A percentile compares a stretch with the other conserved stretches of the same genome.
Conservation (phyloP, 257 asterid species). For the Salvia splendens region DNA sequence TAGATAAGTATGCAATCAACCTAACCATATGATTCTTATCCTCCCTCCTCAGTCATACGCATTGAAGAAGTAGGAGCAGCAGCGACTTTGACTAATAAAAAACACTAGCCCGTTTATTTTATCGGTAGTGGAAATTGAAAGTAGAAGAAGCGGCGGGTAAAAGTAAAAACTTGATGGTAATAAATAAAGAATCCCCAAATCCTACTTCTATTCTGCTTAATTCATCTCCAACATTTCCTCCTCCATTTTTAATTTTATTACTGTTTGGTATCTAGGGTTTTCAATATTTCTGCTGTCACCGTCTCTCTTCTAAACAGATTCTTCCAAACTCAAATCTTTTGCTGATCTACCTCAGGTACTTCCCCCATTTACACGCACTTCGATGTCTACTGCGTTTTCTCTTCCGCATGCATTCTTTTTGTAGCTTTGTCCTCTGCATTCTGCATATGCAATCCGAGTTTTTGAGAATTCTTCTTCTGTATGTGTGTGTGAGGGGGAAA, state of each 20-base stretch:
- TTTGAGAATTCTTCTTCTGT: constrained; percentile 5
- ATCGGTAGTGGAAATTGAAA: no score
- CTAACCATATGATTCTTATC: no score
- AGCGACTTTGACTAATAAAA: no score
- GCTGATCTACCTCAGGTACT: constrained; percentile 34
- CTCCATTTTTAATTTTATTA: neutral
- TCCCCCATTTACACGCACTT: constrained; percentile 18
- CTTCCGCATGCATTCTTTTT: neutral
- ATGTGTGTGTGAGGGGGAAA: neutral
- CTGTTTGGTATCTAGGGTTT: constrained; percentile 40
- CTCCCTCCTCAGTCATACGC: no score
- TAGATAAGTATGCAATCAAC: no score
- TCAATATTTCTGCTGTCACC: constrained; percentile 25
- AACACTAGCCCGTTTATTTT: no score
- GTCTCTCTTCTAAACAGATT: constrained; percentile 25
- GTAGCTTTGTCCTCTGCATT: constrained; percentile 5
- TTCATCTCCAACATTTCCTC: constrained; percentile 38
- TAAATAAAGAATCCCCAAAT: no score
- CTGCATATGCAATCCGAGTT: neutral
- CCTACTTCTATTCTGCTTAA: constrained; percentile 36
- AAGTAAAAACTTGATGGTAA: no score
- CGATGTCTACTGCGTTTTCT: neutral
- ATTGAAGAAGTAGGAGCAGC: no score
- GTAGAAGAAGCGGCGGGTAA: no score
- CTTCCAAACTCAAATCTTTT: constrained; percentile 21